phyloP scores from a whole-genome alignment of 805 yeast species.

The Barnettozyma salicaria region DNA sequence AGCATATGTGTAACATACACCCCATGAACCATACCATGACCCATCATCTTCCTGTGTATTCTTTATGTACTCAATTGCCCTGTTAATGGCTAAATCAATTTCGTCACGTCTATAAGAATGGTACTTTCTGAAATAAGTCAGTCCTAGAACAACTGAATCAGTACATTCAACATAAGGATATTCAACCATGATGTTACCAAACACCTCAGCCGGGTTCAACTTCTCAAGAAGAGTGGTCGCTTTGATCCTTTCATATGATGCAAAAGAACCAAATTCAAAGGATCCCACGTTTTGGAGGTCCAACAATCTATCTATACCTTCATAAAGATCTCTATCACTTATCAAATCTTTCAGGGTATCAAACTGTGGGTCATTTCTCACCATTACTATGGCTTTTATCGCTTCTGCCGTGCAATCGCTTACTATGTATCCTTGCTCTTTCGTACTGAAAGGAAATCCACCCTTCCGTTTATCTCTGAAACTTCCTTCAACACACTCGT shows the following conservation, averaged over 20 bases:
- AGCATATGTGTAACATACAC: constrained; percentile 92
- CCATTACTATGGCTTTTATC: constrained; percentile 89
- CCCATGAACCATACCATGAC: constrained; percentile 99
- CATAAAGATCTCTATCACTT: constrained; percentile 45
- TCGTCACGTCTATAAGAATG: constrained; percentile 61
- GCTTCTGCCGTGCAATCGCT: constrained; percentile 98
- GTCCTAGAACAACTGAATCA: constrained; percentile 87
- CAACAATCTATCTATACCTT: constrained; percentile 73
- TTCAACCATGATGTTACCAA: constrained; percentile 97
- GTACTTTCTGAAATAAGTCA: constrained; percentile 66
- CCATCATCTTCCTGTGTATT: constrained; percentile 73
- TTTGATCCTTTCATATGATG: constrained; percentile 83
- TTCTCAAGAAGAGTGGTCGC: constrained; percentile 72
- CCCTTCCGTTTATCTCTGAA: constrained; percentile 82
- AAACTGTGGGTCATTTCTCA: constrained; percentile 56
- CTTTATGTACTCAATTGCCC: constrained; percentile 70
- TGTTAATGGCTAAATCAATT: constrained; percentile 59
- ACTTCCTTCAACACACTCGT: constrained; percentile 69
- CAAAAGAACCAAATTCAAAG: constrained; percentile 85
- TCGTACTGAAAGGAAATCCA: constrained; percentile 95
- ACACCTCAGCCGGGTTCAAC: constrained; percentile 95
- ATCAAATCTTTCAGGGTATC: constrained; percentile 45
- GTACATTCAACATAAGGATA: constrained; percentile 98
- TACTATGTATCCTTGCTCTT: constrained; percentile 93
- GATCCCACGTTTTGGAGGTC: constrained; percentile 71